Conservation (phyloP, 257 asterid genomes). For the Solanum tarijense region DNA sequence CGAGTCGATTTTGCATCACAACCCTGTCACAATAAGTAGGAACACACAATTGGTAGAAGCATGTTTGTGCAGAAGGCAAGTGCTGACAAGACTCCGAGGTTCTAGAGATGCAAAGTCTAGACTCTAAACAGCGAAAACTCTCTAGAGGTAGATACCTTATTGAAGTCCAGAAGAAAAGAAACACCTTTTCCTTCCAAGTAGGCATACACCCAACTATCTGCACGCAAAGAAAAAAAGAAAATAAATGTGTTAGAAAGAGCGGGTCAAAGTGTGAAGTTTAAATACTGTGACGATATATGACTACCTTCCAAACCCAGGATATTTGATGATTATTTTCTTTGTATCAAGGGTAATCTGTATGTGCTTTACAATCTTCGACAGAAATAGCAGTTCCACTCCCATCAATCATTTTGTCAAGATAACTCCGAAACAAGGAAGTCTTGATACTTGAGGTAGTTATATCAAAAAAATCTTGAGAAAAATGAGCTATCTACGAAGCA, state of each 20-base stretch:
- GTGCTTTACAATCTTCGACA: not conserved
- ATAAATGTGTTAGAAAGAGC: not conserved
- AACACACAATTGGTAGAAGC: slow-evolving; percentile 72
- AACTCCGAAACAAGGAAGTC: slow-evolving; percentile 44
- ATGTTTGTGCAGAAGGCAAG: slow-evolving; percentile 76
- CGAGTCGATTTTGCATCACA: too few species aligned
- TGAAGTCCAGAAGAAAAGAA: slow-evolving; percentile 84
- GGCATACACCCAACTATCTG: slow-evolving; percentile 57
- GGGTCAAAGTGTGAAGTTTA: not conserved
- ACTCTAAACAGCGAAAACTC: not conserved
- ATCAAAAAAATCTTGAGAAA: slow-evolving; percentile 51
- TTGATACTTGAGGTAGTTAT: slow-evolving; percentile 19
- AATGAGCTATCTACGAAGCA: slow-evolving; percentile 39
- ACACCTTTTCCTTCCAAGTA: slow-evolving; percentile 24
- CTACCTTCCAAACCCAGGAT: slow-evolving; percentile 82
- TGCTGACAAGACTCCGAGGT: slow-evolving; percentile 35
- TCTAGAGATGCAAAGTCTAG: slow-evolving; percentile 57
- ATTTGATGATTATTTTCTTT: not conserved
- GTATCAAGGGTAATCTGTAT: not conserved
- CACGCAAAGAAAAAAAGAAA: not conserved
- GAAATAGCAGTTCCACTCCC: not conserved
- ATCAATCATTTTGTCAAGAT: slow-evolving; percentile 64
- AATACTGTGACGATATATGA: not conserved
- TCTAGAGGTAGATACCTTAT: slow-evolving; percentile 13
- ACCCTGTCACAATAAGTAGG: slow-evolving; percentile 35